Conservation (phyloP, 1,284 basidiomycete species). For the Ceratobasidium sp. region DNA sequence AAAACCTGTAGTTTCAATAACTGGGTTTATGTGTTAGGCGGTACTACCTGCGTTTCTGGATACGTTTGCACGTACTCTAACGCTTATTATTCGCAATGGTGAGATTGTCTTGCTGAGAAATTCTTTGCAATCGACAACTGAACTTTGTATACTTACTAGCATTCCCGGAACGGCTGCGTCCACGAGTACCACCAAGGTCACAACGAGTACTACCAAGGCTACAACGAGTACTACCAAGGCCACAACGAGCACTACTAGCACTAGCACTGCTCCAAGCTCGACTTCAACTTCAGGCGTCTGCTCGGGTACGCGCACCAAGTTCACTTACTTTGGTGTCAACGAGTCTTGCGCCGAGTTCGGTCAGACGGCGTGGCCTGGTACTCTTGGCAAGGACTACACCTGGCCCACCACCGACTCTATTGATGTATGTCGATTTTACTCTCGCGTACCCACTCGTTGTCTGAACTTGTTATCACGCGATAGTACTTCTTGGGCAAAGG, state of each 20-base stretch:
- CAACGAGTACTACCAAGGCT: slow-evolving; percentile 17
- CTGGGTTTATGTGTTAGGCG: not conserved
- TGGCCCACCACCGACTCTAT: slow-evolving; percentile 66
- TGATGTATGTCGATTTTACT: slow-evolving; percentile 58
- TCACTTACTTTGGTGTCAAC: slow-evolving; percentile 75
- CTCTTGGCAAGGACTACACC: slow-evolving; percentile 57
- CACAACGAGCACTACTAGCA: slow-evolving; percentile 33
- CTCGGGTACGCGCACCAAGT: slow-evolving; percentile 62
- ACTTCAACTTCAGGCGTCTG: not conserved
- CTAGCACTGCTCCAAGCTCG: slow-evolving; percentile 45
- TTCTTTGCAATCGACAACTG: too few relatives aligned
- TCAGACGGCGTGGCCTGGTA: slow-evolving; percentile 52
- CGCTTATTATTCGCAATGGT: slow-evolving; percentile 49
- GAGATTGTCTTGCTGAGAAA: too few relatives aligned
- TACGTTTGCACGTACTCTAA: slow-evolving; percentile 48
- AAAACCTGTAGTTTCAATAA: too few relatives aligned
- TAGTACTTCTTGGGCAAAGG: slow-evolving; percentile 69
- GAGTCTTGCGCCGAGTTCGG: slow-evolving; percentile 74
- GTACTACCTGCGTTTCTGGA: slow-evolving; percentile 48
- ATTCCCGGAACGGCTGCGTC: too few relatives aligned
- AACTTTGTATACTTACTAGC: too few relatives aligned
- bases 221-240: slow-evolving; percentile 22
- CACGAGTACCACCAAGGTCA: too few relatives aligned
- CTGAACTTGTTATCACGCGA: too few relatives aligned
- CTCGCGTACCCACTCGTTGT: too few relatives aligned